Conservation (phyloP, 805 yeast genomes). For the Kodamaea jinghongensis region DNA sequence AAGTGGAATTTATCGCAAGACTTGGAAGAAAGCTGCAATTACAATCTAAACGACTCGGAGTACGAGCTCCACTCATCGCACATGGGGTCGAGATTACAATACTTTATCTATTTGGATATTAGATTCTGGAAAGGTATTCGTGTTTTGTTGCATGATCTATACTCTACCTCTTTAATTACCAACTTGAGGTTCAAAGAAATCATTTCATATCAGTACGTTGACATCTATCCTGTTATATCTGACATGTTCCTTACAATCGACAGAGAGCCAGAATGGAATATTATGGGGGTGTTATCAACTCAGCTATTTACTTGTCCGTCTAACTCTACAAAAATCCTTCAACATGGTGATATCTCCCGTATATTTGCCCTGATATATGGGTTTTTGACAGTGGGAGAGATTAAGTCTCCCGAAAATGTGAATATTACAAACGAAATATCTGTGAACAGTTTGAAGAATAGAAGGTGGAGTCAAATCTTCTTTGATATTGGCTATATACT, state of each 20-base stretch:
- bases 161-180: conserved; percentile 61
- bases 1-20: conserved; percentile 48
- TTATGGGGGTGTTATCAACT: conserved; percentile 69
- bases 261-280: conserved; percentile 83
- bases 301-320: conserved; percentile 91
- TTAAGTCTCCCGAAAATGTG: conserved; percentile 43
- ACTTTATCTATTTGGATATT: conserved; percentile 61
- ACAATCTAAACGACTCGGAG: conserved; percentile 31
- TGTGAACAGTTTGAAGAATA: conserved; percentile 54
- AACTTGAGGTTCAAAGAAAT: conserved; percentile 53
- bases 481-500: conserved; percentile 77
- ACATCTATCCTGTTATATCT: conserved; percentile 71
- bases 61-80: conserved; percentile 24
- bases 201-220: conserved; percentile 78
- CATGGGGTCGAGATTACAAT: conserved; percentile 57
- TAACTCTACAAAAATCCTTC: conserved; percentile 59
- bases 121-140: conserved; percentile 70
- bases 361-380: conserved; percentile 63
- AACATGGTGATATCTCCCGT: conserved; percentile 62
- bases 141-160: conserved; percentile 56
- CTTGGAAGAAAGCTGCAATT: conserved; percentile 47
- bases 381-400: conserved; percentile 54
- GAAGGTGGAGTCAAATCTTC: conserved; percentile 76
- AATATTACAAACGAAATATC: conserved; percentile 35
- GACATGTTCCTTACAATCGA: conserved; percentile 71